These are phyloP conservation scores for Rhipidocladum racemiflorum DNA, from an alignment of 176 grass and related monocot genomes.

Conservation along the genomic window DNA sequence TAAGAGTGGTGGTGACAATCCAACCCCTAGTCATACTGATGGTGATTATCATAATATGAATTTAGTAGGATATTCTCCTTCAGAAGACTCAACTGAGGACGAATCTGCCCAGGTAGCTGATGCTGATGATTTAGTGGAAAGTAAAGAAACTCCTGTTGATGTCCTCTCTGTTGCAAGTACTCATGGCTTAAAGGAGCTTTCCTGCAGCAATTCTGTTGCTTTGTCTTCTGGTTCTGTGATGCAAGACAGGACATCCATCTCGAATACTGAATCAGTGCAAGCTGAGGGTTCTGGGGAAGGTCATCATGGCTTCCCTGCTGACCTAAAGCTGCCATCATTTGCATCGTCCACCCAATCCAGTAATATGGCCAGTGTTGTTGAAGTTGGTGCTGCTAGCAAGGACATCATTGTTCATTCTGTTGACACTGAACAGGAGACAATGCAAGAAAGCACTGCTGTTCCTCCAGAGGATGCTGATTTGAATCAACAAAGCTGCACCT, in stretches of 20 bases:
- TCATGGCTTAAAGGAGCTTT: neutral
- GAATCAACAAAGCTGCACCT: conserved; percentile 7
- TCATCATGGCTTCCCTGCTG: neutral
- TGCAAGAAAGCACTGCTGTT: conserved; percentile 16
- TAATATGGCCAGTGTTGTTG: neutral
- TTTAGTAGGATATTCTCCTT: conserved; percentile 47
- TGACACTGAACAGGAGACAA: neutral
- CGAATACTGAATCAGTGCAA: neutral
- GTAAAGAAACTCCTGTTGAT: conserved; percentile 11
- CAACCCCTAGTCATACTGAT: neutral
- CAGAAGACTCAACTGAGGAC: conserved; percentile 36
- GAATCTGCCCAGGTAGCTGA: conserved; percentile 9
- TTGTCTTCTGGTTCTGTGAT: neutral
- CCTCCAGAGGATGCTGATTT: conserved; percentile 18
- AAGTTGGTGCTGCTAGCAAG: neutral
- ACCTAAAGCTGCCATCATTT: neutral
- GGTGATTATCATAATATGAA: conserved; percentile 16
- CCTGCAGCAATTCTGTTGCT: neutral
- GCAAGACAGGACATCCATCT: neutral
- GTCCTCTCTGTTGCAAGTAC: neutral
- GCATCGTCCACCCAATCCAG: neutral
- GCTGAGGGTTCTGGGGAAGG: neutral
- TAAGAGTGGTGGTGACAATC: conserved; percentile 5
- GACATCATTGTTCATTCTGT: conserved; percentile 2
- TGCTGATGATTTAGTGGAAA: conserved; percentile 1